Percentiles rank a stretch among this genome's conserved stretches.
These are phyloP conservation scores for Cystobasidiaceae sp. DNA, from an alignment of 1,284 basidiomycete genomes.

Conservation along the genomic window DNA sequence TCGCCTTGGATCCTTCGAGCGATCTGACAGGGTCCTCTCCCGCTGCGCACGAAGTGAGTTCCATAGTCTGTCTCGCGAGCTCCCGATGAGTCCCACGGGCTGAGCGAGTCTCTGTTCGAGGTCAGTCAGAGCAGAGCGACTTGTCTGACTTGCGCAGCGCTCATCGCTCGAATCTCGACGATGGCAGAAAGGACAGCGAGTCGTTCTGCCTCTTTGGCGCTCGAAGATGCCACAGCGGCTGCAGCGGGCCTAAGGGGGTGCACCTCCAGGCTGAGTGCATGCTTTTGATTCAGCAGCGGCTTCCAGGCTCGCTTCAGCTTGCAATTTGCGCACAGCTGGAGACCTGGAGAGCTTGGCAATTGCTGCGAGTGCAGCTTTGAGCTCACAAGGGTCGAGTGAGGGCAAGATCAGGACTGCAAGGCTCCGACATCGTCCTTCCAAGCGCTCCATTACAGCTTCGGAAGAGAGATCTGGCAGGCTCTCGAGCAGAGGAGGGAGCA, in stretches of 20 bases:
- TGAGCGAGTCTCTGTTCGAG: constrained; percentile 47
- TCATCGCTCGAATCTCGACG: constrained; percentile 43
- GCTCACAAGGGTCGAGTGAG: constrained; percentile 47
- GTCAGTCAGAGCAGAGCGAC: constrained; percentile 47
- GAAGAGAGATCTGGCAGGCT: constrained; percentile 8
- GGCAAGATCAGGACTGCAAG: constrained; percentile 47
- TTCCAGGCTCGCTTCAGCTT: constrained; percentile 6
- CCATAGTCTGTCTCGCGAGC: constrained; percentile 38
- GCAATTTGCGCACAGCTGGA: constrained; percentile 18
- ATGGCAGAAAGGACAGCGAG: constrained; percentile 47
- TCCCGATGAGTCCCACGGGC: constrained; percentile 48
- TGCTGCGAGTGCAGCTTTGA: constrained; percentile 44
- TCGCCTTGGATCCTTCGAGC: constrained; percentile 37
- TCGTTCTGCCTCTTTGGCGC: constrained; percentile 35
- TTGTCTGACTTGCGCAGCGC: constrained; percentile 33
- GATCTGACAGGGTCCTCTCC: constrained; percentile 18
- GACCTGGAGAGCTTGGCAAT: constrained; percentile 40
- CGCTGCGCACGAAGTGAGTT: constrained; percentile 4
- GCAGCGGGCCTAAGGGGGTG: too few species aligned
- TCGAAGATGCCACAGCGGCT: neutral
- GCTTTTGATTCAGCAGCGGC: neutral
- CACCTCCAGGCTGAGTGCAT: neutral
- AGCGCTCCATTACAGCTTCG: constrained; percentile 36
- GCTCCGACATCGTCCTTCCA: constrained; percentile 39
- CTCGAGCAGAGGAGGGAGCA: constrained; percentile 42